A percentile compares a stretch with the other conserved stretches of the same genome.
Conservation (phyloP, 306 rosid species). For the Quillaja saponaria region DNA sequence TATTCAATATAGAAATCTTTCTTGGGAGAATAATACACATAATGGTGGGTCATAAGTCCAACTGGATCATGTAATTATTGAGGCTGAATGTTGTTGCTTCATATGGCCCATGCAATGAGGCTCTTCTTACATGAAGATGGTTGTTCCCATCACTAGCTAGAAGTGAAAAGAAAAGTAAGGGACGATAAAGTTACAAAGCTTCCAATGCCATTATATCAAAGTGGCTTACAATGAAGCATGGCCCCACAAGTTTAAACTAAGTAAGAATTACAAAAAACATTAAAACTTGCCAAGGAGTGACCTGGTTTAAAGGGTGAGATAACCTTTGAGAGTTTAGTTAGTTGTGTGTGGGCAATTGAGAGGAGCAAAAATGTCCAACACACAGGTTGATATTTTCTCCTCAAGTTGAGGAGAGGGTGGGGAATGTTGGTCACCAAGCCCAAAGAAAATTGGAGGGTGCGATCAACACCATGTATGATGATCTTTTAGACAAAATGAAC, state of each 20-base stretch:
- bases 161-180: conserved; percentile 26
- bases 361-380: too few species aligned
- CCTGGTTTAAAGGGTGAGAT: too few species aligned
- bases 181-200: conserved; percentile 32
- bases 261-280: conserved; percentile 1
- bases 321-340: too few species aligned
- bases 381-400: too few species aligned
- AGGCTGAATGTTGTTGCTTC: conserved; percentile 40
- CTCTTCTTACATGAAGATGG: conserved; percentile 35
- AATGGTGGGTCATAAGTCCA: conserved; percentile 54
- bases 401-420: too few species aligned
- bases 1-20: conserved; percentile 46
- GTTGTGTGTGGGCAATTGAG: too few species aligned
- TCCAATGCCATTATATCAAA: conserved; percentile 33
- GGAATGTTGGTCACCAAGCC: too few species aligned
- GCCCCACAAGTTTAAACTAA: conserved; percentile 41
- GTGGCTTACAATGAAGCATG: conserved; percentile 51
- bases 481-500: too few species aligned
- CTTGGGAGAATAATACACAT: conserved; percentile 49
- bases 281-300: too few species aligned
- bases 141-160: conserved; percentile 21
- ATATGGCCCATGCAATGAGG: conserved; percentile 38
- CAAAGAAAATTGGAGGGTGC: too few species aligned
- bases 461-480: too few species aligned
- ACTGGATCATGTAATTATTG: conserved; percentile 50